These are phyloP conservation scores for Boletellus ananiceps DNA, from an alignment of 768 basidiomycete genomes.

Conservation along the genomic window DNA sequence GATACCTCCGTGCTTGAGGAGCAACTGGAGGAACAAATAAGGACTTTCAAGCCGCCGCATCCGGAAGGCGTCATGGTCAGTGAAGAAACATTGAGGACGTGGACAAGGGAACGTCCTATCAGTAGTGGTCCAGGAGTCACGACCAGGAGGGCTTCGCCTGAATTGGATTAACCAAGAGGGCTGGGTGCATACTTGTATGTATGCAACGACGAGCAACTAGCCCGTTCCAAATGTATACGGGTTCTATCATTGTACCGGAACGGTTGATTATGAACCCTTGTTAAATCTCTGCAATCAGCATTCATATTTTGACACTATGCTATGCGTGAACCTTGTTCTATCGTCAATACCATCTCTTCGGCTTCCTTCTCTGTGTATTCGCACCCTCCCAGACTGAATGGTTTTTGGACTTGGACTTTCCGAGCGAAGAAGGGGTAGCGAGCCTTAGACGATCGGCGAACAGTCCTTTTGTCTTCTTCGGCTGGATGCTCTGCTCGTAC, in stretches of 20 bases:
- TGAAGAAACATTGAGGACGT: conserved; percentile 51
- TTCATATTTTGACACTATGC: no score
- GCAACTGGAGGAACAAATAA: conserved; percentile 64
- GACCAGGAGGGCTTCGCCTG: conserved; percentile 20
- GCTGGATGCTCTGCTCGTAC: conserved; percentile 11
- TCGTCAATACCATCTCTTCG: conserved; percentile 18
- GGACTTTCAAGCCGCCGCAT: conserved; percentile 67
- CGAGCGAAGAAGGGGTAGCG: conserved; percentile 13
- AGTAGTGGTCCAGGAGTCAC: conserved; percentile 15
- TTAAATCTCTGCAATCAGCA: neutral
- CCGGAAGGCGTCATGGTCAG: conserved; percentile 70
- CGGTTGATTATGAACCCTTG: neutral
- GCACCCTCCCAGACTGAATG: conserved; percentile 25
- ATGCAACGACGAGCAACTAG: neutral
- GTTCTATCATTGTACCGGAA: neutral
- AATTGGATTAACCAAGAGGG: conserved; percentile 13
- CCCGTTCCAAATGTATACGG: neutral
- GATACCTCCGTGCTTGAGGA: conserved; percentile 54
- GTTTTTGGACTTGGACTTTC: conserved; percentile 21
- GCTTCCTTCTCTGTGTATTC: conserved; percentile 7
- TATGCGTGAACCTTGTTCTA: neutral
- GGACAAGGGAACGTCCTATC: conserved; percentile 29
- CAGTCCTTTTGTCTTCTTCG: conserved; percentile 17
- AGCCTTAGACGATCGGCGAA: conserved; percentile 20
- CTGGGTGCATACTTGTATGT: no score